These are phyloP conservation scores for Trifolium fragiferum DNA, from an alignment of 306 rosid genomes.

Conservation along the genomic window DNA sequence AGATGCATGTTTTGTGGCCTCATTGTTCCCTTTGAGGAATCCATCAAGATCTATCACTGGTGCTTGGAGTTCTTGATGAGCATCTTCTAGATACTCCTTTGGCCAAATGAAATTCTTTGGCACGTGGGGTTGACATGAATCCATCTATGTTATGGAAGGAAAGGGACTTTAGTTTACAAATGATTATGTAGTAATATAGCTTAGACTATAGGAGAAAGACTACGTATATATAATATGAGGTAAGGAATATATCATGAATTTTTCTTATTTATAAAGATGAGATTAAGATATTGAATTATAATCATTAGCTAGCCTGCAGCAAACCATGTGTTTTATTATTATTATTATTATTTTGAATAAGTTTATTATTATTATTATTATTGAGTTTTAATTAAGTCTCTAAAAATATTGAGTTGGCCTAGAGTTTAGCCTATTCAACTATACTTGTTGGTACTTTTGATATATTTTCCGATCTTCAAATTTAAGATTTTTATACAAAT, in stretches of 20 bases:
- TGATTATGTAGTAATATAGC: background rate
- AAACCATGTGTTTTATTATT: background rate
- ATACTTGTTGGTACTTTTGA: too few species aligned
- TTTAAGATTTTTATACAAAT: too few species aligned
- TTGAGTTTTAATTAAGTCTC: too few species aligned
- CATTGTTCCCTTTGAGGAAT: constrained; percentile 55
- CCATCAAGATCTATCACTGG: constrained; percentile 68
- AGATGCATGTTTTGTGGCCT: constrained; percentile 50
- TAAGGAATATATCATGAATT: too few species aligned
- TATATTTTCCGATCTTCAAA: too few species aligned
- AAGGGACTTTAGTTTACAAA: background rate
- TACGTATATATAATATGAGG: background rate
- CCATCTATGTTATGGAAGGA: constrained; percentile 31
- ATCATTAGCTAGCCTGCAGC: background rate
- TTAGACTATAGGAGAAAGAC: background rate
- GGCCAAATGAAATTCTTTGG: constrained; percentile 69
- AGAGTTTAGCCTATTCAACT: too few species aligned
- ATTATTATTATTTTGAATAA: background rate
- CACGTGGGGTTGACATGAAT: constrained; percentile 42
- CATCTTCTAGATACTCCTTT: constrained; percentile 48
- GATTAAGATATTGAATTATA: background rate
- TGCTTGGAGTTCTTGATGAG: constrained; percentile 50
- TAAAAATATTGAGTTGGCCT: too few species aligned
- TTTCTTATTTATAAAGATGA: too few species aligned
- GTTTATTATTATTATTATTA: too few species aligned